Base-by-base conservation (phyloP, 2,329 filamentous ascomycete genomes). In the Ceratocystis alfenasii region DNA sequence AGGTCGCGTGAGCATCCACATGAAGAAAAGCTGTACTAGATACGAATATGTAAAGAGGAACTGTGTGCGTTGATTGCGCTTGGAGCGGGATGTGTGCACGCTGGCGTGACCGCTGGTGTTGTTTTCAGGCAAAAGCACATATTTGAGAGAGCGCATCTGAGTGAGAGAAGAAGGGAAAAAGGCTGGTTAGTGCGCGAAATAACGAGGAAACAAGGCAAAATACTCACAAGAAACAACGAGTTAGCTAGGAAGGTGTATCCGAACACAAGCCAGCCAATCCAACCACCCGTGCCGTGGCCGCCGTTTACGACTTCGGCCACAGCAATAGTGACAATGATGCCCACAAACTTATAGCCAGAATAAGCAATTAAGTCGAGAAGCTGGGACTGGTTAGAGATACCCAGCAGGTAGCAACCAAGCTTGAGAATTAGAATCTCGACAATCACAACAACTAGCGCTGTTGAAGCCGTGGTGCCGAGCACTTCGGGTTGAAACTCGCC, bases 261-360 rank as follows among this genome's bases (percentile, higher is more conserved):
- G 74, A 99, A 99, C 66, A 96, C 82, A 7, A 82, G 77, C 92
- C 93, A 97, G 71, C 90, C 89, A 64, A 91, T 79, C 89, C 89
- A 95, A 65, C 90, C 88, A 62, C 92, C 88, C 1, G 90, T 94
- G 25, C 93, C 89, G 72, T 86, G 84, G 57, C 91, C 88, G 12
- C 86, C 85, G 66, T 87, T 95, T 69, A 89, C 76, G 17, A 90
- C 81, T 75, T 95, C 89, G 17, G 89, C 87, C 20, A 93, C 78
- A 12, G 88, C 82, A 69, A 97, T 85, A 0, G 92, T 96, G 62
- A 89, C 82, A 68, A 99, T 99, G 70, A 96, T 91, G 41, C 93
- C 94, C 33, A 99, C 93, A 73, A 99, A 99, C 76, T 99, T 99
- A 79, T 99, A 99, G 22, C 95, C 95, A 1, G 89, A 93, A 77